Base-by-base conservation (phyloP, 768 basidiomycete genomes). In the Brasilioporus rufonigricans region DNA sequence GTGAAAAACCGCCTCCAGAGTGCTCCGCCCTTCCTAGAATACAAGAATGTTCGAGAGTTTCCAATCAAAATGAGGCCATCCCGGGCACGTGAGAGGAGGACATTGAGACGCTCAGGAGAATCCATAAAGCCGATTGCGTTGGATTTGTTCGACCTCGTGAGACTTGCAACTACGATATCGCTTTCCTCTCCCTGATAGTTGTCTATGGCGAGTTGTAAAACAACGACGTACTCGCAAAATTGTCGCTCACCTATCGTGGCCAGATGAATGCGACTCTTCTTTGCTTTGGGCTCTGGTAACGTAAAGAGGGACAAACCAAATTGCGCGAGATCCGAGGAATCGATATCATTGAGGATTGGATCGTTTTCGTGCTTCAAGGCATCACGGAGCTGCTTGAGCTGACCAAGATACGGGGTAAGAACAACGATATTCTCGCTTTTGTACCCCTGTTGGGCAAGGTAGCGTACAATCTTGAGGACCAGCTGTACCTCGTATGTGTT, bases 171-270 rank as follows among this genome's bases (percentile, higher is more conserved):
- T 21, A 89, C 84, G 47, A 89, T 82, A 24, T 87, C 77, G 49
- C 83, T 82, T 63, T 89, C 86, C 60, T 89, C 87, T 11, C 87
- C 87, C 59, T 89, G 87, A 56, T 87, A 89, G 60, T 89, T 89
- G 56, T 89, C 87, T 87, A 51, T 11, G 18, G 13, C n/a, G 13
- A 3, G 5, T 13, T 10, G n/a, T 36, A 26, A 16, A 19, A 40
- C 6, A 3, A 6, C 19, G 11, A 18, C 32, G 12, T 3, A n/a
- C 35, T 11, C 23, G 5, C 43, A 7, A 13, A 2, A 1, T 12
- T 38, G 4, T 39, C 18, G 1, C 73, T 24, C 53, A 85, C 87
- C 87, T 11, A 89, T 87, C 0, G 86, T 89, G 0, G 85, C 81
- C 1, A 89, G 64, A n/a, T 80, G 77, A 21, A 89, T 70, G 1